phyloP scores from a whole-genome alignment of 2,329 filamentous ascomycete genomes.

The Colletotrichum salicis region DNA sequence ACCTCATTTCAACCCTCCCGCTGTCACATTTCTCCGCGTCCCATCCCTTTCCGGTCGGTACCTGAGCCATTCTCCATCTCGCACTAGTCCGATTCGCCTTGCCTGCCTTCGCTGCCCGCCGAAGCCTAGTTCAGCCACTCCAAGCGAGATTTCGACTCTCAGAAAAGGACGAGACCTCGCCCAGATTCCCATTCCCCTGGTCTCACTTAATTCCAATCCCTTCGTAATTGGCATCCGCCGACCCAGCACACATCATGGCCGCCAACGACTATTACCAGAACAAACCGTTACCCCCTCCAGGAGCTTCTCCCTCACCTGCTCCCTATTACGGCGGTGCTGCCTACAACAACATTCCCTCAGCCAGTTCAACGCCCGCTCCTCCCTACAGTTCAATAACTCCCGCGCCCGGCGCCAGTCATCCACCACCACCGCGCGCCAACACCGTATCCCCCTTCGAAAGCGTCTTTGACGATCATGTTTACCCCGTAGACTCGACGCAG shows the following conservation, averaged over 20 bases:
- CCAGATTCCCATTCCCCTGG: constrained; percentile 22
- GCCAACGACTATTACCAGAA: constrained; percentile 73
- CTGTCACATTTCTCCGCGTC: constrained; percentile 36
- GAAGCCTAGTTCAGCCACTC: constrained; percentile 3
- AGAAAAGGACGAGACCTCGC: constrained; percentile 12
- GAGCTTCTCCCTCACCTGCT: constrained; percentile 50
- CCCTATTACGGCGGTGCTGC: constrained; percentile 52
- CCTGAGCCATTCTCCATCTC: constrained; percentile 25
- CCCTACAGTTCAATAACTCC: constrained; percentile 44
- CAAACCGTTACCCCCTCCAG: constrained; percentile 48
- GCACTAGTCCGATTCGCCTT: constrained; percentile 27
- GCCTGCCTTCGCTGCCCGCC: background rate
- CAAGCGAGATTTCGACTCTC: constrained; percentile 34
- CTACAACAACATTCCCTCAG: constrained; percentile 54
- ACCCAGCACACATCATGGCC: constrained; percentile 59
- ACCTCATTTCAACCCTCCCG: constrained; percentile 18
- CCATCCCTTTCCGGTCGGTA: constrained; percentile 28
- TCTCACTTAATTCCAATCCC: constrained; percentile 16
- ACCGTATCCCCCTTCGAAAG: constrained; percentile 70
- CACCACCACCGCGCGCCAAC: constrained; percentile 48
- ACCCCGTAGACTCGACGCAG: constrained; percentile 62
- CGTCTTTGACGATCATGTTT: constrained; percentile 75
- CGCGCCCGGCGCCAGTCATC: constrained; percentile 35
- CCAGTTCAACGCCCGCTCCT: constrained; percentile 50
- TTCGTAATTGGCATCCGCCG: background rate